Evolutionary conservation across 1,284 basidiomycete genomes (phyloP).

Genomic region (Agroathelia rolfsii): DNA sequence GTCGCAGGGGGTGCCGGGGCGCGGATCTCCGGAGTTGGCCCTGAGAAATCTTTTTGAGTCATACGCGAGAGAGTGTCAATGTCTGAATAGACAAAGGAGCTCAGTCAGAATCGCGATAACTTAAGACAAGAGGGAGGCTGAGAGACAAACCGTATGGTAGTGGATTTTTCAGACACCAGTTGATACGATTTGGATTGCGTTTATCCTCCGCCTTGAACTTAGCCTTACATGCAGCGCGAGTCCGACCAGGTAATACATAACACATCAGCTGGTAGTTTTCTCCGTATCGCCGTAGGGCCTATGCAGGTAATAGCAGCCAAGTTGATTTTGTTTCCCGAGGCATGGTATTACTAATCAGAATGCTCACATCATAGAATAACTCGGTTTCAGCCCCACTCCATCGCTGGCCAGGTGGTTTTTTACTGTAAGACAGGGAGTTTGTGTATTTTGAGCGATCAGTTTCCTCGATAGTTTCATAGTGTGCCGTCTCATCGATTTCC

Average conservation of each 20-base stretch:
- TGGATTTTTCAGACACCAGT: conserved; percentile 54
- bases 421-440: conserved; percentile 77
- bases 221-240: conserved; percentile 80
- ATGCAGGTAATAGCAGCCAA: conserved; percentile 2
- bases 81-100: conserved; percentile 34
- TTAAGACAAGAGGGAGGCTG: neutral
- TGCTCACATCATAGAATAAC: conserved; percentile 68
- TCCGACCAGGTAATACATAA: conserved; percentile 75
- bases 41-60: conserved; percentile 75
- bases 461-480: conserved; percentile 76
- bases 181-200: conserved; percentile 61
- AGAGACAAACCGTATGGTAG: conserved; percentile 71
- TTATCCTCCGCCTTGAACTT: conserved; percentile 88
- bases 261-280: conserved; percentile 91
- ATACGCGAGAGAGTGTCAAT: conserved; percentile 59
- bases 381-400: conserved; percentile 86
- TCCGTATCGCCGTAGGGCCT: conserved; percentile 82
- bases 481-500: conserved; percentile 47
- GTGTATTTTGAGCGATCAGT: conserved; percentile 76
- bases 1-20: conserved; percentile 35
- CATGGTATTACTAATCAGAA: conserved; percentile 1
- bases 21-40: conserved; percentile 63
- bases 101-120: conserved; percentile 2
- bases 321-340: conserved; percentile 6
- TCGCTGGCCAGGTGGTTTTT: conserved; percentile 63